Conservation (phyloP, 148 eudicot genomes). For the Cornus florida region DNA sequence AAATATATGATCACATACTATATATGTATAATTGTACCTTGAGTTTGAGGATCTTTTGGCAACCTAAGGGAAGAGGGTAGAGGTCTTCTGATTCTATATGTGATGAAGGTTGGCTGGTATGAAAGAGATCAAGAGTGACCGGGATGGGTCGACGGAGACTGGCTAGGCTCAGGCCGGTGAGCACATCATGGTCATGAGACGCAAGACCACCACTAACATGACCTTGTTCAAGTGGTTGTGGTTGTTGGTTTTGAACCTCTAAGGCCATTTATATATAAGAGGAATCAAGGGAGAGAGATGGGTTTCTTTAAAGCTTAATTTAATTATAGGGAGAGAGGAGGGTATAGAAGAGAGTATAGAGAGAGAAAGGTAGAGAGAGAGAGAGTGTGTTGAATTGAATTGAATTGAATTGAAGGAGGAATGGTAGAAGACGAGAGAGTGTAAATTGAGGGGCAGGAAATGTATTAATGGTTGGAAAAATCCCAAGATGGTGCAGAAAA, state of each 20-base stretch:
- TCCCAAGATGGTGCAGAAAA: slow-evolving; percentile 32
- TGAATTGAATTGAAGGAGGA: slow-evolving; percentile 12
- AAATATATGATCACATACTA: background rate
- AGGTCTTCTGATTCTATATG: background rate
- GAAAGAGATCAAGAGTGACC: slow-evolving; percentile 2
- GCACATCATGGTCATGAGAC: slow-evolving; percentile 2
- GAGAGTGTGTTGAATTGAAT: slow-evolving; percentile 20
- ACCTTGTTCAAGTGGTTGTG: slow-evolving; percentile 18
- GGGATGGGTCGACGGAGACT: background rate
- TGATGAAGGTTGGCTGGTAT: background rate
- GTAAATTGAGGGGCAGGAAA: slow-evolving; percentile 23
- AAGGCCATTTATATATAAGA: slow-evolving; percentile 60
- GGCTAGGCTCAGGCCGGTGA: background rate
- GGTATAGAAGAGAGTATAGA: slow-evolving; percentile 2
- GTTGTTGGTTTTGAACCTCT: slow-evolving; percentile 35
- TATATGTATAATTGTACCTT: slow-evolving; percentile 13
- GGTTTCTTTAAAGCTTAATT: slow-evolving; percentile 55
- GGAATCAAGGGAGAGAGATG: slow-evolving; percentile 34
- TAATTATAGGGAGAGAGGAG: slow-evolving; percentile 25
- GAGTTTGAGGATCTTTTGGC: slow-evolving; percentile 1
- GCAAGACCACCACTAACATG: slow-evolving; percentile 4
- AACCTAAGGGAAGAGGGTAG: background rate
- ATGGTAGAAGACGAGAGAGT: slow-evolving; percentile 22
- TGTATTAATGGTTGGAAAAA: slow-evolving; percentile 35
- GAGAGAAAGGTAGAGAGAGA: slow-evolving; percentile 14